These are phyloP conservation scores for Cantharellus cinnabarinus DNA, from an alignment of 768 basidiomycete genomes.

Conservation along the genomic window DNA sequence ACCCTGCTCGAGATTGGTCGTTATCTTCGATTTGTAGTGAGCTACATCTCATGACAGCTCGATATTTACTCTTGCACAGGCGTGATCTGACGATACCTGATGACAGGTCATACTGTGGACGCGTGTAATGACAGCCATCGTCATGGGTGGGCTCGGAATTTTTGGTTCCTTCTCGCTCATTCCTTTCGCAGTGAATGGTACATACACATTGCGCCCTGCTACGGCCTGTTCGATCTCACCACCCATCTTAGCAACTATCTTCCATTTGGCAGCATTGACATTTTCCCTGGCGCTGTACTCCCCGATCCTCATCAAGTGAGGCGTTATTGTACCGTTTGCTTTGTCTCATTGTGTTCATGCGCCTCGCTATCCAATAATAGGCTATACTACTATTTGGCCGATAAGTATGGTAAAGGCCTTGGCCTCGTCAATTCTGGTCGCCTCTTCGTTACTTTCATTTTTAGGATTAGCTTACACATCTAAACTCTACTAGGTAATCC, in stretches of 20 bases:
- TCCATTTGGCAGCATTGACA: background rate
- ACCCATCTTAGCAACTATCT: background rate
- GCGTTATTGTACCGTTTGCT: background rate
- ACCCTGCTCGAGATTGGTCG: background rate
- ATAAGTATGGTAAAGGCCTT: background rate
- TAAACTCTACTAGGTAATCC: background rate
- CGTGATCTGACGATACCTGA: no score
- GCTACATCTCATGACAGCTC: background rate
- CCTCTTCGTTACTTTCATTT: background rate
- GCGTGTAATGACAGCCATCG: background rate
- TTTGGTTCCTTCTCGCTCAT: background rate
- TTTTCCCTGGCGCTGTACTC: background rate
- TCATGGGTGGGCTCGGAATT: background rate
- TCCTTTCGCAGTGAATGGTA: background rate
- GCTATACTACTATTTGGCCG: background rate
- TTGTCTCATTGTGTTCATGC: no score
- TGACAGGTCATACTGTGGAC: background rate
- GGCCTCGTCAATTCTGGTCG: background rate
- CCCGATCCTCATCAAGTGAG: background rate
- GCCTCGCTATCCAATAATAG: background rate
- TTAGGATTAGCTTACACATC: background rate
- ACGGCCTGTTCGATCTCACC: background rate
- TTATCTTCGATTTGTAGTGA: background rate
- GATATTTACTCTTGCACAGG: background rate
- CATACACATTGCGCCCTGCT: background rate